phyloP scores from a whole-genome alignment of 2,329 filamentous ascomycete genomes.

The Fusarium cicatricum region DNA sequence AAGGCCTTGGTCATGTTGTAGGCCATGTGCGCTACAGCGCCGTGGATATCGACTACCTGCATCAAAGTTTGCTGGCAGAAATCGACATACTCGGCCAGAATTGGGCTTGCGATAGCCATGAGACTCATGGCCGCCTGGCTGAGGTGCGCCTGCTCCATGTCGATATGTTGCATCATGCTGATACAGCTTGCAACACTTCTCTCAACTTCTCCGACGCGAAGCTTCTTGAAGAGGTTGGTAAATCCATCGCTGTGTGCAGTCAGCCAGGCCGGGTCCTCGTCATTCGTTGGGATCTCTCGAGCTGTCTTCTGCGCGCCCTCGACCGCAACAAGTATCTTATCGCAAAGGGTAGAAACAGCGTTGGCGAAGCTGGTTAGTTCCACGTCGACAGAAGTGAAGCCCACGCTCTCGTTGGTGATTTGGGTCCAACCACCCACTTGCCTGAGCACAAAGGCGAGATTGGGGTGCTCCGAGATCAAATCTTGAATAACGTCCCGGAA shows the following conservation, averaged over 20 bases:
- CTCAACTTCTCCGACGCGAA: slow-evolving; percentile 67
- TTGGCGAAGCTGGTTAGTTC: slow-evolving; percentile 60
- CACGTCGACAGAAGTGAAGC: slow-evolving; percentile 11
- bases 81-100: slow-evolving; percentile 75
- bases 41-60: slow-evolving; percentile 71
- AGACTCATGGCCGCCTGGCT: slow-evolving; percentile 45
- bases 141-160: slow-evolving; percentile 39
- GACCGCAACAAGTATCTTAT: slow-evolving; percentile 80
- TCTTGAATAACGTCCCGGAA: slow-evolving; percentile 54
- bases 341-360: slow-evolving; percentile 70
- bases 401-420: slow-evolving; percentile 34
- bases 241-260: slow-evolving; percentile 59
- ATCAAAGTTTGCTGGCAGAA: slow-evolving; percentile 67
- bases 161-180: slow-evolving; percentile 45
- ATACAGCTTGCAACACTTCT: slow-evolving; percentile 51
- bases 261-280: slow-evolving; percentile 50
- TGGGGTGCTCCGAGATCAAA: slow-evolving; percentile 55
- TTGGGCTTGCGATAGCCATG: slow-evolving; percentile 60
- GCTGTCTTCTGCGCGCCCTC: slow-evolving; percentile 72
- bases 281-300: slow-evolving; percentile 48
- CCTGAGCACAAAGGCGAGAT: slow-evolving; percentile 69
- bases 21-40: slow-evolving; percentile 75
- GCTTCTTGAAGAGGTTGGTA: slow-evolving; percentile 61
- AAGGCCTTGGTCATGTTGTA: slow-evolving; percentile 81
- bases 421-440: slow-evolving; percentile 74